Evolutionary conservation across 108 stramenopile species (phyloP).

Genomic region (Fragilariopsis cylindrus): DNA sequence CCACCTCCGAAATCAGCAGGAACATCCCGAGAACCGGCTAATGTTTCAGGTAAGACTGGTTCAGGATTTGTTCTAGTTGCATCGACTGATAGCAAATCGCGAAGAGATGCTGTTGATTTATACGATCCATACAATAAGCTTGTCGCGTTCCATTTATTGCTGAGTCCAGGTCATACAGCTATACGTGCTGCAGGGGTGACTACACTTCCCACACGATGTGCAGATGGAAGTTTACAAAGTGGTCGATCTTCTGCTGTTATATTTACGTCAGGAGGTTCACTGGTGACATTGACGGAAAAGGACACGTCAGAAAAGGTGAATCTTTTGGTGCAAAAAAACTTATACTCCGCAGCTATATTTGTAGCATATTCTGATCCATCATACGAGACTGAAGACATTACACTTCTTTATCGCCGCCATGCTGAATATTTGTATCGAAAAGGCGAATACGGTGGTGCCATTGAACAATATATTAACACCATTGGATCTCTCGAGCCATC

Average conservation of each 20-base stretch:
- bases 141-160: conserved; percentile 82
- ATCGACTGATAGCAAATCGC: conserved; percentile 77
- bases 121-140: conserved; percentile 85
- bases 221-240: conserved; percentile 47
- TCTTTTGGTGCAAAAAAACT: conserved; percentile 82
- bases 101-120: conserved; percentile 83
- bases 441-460: conserved; percentile 86
- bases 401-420: conserved; percentile 80
- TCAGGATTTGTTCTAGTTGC: conserved; percentile 77
- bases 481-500: conserved; percentile 93
- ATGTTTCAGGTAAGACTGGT: conserved; percentile 18
- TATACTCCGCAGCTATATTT: conserved; percentile 90
- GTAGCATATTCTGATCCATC: conserved; percentile 88
- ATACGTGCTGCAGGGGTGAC: conserved; percentile 66
- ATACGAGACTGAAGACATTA: conserved; percentile 66
- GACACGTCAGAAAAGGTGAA: conserved; percentile 86
- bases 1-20: conserved; percentile 52
- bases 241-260: conserved; percentile 76
- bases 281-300: conserved; percentile 89
- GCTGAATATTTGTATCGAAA: conserved; percentile 95
- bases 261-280: conserved; percentile 77
- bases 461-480: conserved; percentile 93
- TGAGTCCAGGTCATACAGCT: conserved; percentile 79
- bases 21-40: conserved; percentile 7
- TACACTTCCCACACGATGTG: conserved; percentile 43